These are phyloP conservation scores for Gymnopus androsaceus DNA, from an alignment of 1,284 basidiomycete genomes.

Conservation along the genomic window DNA sequence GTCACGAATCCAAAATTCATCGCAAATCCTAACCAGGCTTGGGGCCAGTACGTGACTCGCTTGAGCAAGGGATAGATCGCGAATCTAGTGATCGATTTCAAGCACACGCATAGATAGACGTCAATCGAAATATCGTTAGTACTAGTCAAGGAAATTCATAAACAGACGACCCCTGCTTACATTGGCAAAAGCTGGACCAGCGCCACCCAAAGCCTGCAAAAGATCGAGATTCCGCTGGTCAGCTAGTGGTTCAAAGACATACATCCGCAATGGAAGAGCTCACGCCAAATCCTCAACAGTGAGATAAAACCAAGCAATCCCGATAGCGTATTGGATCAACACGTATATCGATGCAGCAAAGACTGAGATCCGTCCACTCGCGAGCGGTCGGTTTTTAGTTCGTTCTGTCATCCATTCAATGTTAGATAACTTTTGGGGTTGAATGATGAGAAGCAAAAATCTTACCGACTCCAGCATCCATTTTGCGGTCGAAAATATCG, in stretches of 20 bases:
- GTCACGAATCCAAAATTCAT: slow-evolving; percentile 56
- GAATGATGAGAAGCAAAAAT: not conserved
- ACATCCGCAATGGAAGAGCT: slow-evolving; percentile 20
- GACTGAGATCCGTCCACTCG: slow-evolving; percentile 50
- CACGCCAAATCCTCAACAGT: slow-evolving; percentile 42
- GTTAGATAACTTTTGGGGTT: too few relatives aligned
- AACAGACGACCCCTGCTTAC: slow-evolving; percentile 32
- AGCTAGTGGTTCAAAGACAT: not conserved
- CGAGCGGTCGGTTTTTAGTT: slow-evolving; percentile 46
- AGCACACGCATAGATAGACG: too few relatives aligned
- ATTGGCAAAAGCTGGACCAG: slow-evolving; percentile 50
- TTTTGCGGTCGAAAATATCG: slow-evolving; percentile 53
- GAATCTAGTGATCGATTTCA: slow-evolving; percentile 31
- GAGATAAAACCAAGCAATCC: slow-evolving; percentile 41
- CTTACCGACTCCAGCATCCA: slow-evolving; percentile 55
- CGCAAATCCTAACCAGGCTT: slow-evolving; percentile 68
- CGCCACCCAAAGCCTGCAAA: slow-evolving; percentile 38
- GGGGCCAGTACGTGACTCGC: slow-evolving; percentile 75
- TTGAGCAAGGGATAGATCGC: slow-evolving; percentile 55
- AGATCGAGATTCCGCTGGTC: slow-evolving; percentile 1
- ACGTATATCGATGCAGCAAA: slow-evolving; percentile 41
- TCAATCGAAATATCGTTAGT: slow-evolving; percentile 7
- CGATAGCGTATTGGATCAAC: slow-evolving; percentile 42
- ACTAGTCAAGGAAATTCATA: not conserved
- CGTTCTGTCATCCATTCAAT: slow-evolving; percentile 36